These are phyloP conservation scores for Beauveria brongniartii DNA, from an alignment of 2,329 filamentous ascomycete species.

Conservation along the genomic window DNA sequence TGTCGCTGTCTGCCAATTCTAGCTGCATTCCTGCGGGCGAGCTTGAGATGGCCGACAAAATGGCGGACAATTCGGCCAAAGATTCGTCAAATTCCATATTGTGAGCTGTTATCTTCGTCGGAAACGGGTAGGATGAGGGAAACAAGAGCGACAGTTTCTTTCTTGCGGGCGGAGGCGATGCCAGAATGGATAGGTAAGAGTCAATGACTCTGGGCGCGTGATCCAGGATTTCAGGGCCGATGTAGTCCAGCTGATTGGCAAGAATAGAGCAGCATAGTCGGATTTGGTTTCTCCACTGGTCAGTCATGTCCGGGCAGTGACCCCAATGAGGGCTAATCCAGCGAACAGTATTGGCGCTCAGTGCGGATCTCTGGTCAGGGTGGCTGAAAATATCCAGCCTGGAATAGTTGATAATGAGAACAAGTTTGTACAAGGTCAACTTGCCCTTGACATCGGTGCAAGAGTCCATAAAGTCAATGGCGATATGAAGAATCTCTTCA, in stretches of 20 bases:
- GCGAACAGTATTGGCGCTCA: conserved; percentile 73
- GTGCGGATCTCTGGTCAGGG: conserved; percentile 63
- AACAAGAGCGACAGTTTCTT: conserved; percentile 79
- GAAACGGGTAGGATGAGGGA: conserved; percentile 83
- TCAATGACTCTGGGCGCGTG: conserved; percentile 88
- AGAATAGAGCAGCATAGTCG: conserved; percentile 89
- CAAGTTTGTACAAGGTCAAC: conserved; percentile 81
- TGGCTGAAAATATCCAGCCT: conserved; percentile 72
- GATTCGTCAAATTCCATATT: conserved; percentile 69
- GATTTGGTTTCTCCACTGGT: conserved; percentile 89
- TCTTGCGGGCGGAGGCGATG: conserved; percentile 43
- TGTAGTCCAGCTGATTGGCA: conserved; percentile 71
- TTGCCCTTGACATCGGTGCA: conserved; percentile 84
- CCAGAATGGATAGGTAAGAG: conserved; percentile 73
- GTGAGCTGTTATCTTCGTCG: conserved; percentile 57
- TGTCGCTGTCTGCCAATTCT: conserved; percentile 65
- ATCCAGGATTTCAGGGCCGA: conserved; percentile 74
- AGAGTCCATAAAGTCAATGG: conserved; percentile 88
- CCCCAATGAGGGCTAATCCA: conserved; percentile 97
- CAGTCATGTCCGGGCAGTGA: conserved; percentile 59
- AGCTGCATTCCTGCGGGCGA: conserved; percentile 64
- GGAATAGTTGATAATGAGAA: conserved; percentile 87
- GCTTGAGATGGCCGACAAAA: conserved; percentile 75
- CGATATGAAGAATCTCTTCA: conserved; percentile 83
- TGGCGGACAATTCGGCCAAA: conserved; percentile 78